These are phyloP conservation scores for Diaporthe aspalathi DNA, from an alignment of 2,329 filamentous ascomycete species.

Conservation along the genomic window DNA sequence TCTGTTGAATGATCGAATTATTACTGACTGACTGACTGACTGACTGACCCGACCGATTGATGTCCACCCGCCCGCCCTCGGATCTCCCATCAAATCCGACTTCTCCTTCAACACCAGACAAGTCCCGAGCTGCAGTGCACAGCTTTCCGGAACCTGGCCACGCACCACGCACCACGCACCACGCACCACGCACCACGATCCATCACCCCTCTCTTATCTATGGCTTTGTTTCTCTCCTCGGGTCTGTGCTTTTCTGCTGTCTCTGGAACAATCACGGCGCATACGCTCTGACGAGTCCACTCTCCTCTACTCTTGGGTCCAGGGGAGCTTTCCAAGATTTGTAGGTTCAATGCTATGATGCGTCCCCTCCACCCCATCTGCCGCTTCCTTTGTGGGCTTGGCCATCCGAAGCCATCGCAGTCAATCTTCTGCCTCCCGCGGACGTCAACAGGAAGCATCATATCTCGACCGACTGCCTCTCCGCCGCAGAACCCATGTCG, in stretches of 20 bases:
- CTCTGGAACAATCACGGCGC: slow-evolving; percentile 24
- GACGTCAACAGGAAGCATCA: not conserved
- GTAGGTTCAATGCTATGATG: slow-evolving; percentile 25
- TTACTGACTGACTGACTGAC: not conserved
- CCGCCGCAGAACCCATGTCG: not conserved
- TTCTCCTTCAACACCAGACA: slow-evolving; percentile 21
- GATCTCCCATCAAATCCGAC: not conserved
- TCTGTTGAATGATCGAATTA: slow-evolving; percentile 6
- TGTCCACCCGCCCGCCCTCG: slow-evolving; percentile 7
- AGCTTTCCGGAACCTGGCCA: not conserved
- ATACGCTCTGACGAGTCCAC: slow-evolving; percentile 18
- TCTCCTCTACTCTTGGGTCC: slow-evolving; percentile 7
- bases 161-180: not conserved
- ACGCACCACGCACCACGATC: not conserved
- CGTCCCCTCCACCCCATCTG: not conserved
- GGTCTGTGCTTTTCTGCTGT: slow-evolving; percentile 25
- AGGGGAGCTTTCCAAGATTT: slow-evolving; percentile 24
- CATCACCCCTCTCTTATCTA: not conserved
- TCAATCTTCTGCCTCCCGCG: not conserved
- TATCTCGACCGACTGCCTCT: not conserved
- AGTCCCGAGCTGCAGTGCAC: not conserved
- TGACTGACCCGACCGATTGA: too few species aligned
- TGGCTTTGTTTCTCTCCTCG: slow-evolving; percentile 8
- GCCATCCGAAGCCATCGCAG: slow-evolving; percentile 1
- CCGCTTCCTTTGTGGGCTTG: not conserved